phyloP scores from a whole-genome alignment of 176 grass and related monocot genomes.

The Melocanna baccifera region DNA sequence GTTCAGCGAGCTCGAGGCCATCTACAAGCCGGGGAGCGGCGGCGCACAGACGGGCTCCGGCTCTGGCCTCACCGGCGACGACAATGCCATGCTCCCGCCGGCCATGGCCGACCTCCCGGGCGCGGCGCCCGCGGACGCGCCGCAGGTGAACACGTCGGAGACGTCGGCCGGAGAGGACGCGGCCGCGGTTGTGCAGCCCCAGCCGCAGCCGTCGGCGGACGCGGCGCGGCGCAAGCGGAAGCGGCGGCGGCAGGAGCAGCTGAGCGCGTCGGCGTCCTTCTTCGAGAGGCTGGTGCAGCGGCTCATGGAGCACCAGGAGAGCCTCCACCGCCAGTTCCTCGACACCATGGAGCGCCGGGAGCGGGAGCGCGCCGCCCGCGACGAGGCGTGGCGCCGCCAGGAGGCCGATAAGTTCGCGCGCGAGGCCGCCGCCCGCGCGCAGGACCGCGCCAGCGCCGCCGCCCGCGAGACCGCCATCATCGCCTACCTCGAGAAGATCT shows the following conservation, averaged over 20 bases:
- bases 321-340: constrained; percentile 81
- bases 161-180: constrained; percentile 80
- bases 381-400: constrained; percentile 81
- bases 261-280: constrained; percentile 75
- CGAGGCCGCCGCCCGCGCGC: constrained; percentile 59
- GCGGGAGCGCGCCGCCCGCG: constrained; percentile 62
- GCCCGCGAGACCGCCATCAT: constrained; percentile 76
- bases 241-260: constrained; percentile 63
- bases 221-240: constrained; percentile 56
- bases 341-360: constrained; percentile 90
- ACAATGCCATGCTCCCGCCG: constrained; percentile 53
- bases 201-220: not conserved
- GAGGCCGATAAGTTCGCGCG: constrained; percentile 68
- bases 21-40: constrained; percentile 82
- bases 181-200: constrained; percentile 35
- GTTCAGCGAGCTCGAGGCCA: constrained; percentile 95
- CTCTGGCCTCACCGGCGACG: constrained; percentile 80
- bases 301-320: constrained; percentile 96
- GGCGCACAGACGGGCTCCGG: constrained; percentile 75
- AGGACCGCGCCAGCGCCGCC: constrained; percentile 65
- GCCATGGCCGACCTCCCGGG: constrained; percentile 33
- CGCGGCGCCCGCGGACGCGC: not conserved
- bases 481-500: constrained; percentile 79
- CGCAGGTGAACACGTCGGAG: constrained; percentile 43
- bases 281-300: constrained; percentile 83